Conservation (phyloP, 2,329 filamentous ascomycete species). For the Calonectria honghensis region DNA sequence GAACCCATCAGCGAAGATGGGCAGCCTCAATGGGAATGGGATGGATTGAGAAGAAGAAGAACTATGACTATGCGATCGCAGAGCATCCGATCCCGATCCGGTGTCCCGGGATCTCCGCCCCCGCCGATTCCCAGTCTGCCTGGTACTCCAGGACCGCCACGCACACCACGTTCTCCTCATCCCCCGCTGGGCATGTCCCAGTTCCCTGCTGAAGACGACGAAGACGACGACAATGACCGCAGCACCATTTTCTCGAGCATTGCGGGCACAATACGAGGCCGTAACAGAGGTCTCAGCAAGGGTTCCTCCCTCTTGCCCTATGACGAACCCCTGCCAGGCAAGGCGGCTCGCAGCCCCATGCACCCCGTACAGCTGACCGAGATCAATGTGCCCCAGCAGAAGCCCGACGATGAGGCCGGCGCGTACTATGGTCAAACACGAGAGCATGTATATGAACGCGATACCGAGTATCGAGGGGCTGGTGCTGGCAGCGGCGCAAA, state of each 20-base stretch:
- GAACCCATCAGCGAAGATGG: slow-evolving; percentile 87
- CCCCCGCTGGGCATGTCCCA: slow-evolving; percentile 85
- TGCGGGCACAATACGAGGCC: slow-evolving; percentile 70
- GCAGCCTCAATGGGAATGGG: slow-evolving; percentile 85
- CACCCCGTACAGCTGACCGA: slow-evolving; percentile 78
- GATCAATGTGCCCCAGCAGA: slow-evolving; percentile 71
- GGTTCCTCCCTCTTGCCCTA: slow-evolving; percentile 57
- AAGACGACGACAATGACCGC: slow-evolving; percentile 71
- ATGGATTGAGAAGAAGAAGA: slow-evolving; percentile 86
- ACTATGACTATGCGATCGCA: slow-evolving; percentile 65
- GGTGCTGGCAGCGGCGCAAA: slow-evolving; percentile 65
- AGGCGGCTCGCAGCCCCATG: slow-evolving; percentile 71
- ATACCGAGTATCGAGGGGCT: slow-evolving; percentile 70
- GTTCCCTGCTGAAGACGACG: slow-evolving; percentile 78
- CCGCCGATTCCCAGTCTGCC: slow-evolving; percentile 56
- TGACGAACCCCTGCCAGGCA: slow-evolving; percentile 63
- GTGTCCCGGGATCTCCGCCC: slow-evolving; percentile 54
- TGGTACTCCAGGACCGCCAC: slow-evolving; percentile 43
- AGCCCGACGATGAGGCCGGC: slow-evolving; percentile 64
- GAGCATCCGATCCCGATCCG: slow-evolving; percentile 55
- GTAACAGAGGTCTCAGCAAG: slow-evolving; percentile 59
- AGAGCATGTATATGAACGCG: slow-evolving; percentile 68
- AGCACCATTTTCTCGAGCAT: slow-evolving; percentile 73
- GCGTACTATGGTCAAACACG: slow-evolving; percentile 63
- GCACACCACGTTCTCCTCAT: slow-evolving; percentile 55